Evolutionary conservation across 495 filamentous ascomycete species (phyloP).

Genomic region (Annulohypoxylon stygium): DNA sequence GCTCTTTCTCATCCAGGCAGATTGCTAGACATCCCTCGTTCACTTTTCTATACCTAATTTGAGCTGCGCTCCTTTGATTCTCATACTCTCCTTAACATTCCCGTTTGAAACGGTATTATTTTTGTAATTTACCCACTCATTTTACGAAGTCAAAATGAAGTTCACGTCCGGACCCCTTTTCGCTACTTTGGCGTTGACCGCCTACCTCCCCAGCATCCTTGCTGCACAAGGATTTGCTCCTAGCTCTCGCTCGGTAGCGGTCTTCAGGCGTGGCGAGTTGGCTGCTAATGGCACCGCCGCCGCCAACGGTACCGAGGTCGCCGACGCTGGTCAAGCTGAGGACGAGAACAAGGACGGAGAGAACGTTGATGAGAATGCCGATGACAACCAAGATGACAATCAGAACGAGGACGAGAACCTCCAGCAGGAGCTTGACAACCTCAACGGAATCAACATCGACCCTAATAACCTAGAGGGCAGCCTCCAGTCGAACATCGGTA

Average conservation of each 20-base stretch:
- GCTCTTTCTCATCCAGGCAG: slow-evolving; percentile 4
- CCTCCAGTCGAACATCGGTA: slow-evolving; percentile 49
- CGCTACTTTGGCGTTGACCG: slow-evolving; percentile 45
- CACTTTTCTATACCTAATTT: slow-evolving; percentile 7
- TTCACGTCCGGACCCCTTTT: slow-evolving; percentile 41
- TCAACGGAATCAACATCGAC: slow-evolving; percentile 33
- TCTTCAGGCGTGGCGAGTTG: slow-evolving; percentile 26
- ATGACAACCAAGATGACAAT: slow-evolving; percentile 29
- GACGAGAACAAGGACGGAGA: slow-evolving; percentile 26
- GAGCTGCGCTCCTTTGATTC: slow-evolving; percentile 50
- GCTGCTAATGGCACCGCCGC: slow-evolving; percentile 41
- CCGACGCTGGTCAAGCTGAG: slow-evolving; percentile 23
- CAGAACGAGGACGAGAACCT: slow-evolving; percentile 13
- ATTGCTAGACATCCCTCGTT: slow-evolving; percentile 12
- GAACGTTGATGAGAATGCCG: slow-evolving; percentile 24
- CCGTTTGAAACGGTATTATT: slow-evolving; percentile 48
- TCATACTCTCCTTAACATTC: slow-evolving; percentile 29
- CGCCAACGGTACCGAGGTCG: slow-evolving; percentile 39
- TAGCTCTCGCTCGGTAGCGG: slow-evolving; percentile 25
- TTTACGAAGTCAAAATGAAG: slow-evolving; percentile 40
- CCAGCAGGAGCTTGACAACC: slow-evolving; percentile 23
- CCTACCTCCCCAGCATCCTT: slow-evolving; percentile 44
- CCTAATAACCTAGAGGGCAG: slow-evolving; percentile 41
- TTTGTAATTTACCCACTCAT: slow-evolving; percentile 20
- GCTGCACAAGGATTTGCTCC: slow-evolving; percentile 21